A percentile compares a stretch with the other conserved stretches of the same genome.
Conservation (phyloP, 257 asterid genomes). For the Henckelia pumila region DNA sequence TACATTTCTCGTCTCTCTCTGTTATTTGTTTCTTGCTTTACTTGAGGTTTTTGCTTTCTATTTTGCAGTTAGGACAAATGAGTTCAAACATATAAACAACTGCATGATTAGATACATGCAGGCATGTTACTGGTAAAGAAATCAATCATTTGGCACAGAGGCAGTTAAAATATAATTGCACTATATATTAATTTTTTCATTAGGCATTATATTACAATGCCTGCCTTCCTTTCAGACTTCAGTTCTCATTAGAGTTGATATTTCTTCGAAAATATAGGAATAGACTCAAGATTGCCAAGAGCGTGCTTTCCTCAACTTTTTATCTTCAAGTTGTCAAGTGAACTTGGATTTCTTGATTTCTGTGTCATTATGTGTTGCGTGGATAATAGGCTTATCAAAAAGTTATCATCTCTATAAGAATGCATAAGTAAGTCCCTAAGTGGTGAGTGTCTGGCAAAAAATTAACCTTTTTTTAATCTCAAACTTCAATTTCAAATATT, state of each 20-base stretch:
- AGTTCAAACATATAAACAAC: constrained; percentile 9
- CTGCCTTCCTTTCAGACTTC: neutral
- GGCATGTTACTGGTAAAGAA: constrained; percentile 1
- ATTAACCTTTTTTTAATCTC: too few species aligned
- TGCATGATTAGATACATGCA: constrained; percentile 15
- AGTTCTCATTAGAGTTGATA: neutral
- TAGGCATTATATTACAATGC: neutral
- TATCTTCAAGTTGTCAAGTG: neutral
- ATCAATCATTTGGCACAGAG: neutral
- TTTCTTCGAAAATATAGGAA: neutral
- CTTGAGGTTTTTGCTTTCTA: constrained; percentile 1
- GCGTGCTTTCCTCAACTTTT: neutral
- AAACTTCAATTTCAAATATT: too few species aligned
- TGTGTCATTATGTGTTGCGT: too few species aligned
- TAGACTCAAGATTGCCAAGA: neutral
- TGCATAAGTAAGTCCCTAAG: too few species aligned
- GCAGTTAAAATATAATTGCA: neutral
- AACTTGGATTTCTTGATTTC: too few species aligned
- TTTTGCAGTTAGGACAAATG: constrained; percentile 17
- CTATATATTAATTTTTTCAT: neutral
- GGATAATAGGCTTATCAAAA: too few species aligned
- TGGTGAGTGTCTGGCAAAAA: too few species aligned
- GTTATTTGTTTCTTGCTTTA: constrained; percentile 12
- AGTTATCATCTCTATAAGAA: too few species aligned
- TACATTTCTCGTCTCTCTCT: constrained; percentile 59